Percentiles rank a stretch among this genome's conserved stretches.
Evolutionary conservation across 352 stramenopile species (phyloP).

Genomic region (Globisporangium takayamanum): DNA sequence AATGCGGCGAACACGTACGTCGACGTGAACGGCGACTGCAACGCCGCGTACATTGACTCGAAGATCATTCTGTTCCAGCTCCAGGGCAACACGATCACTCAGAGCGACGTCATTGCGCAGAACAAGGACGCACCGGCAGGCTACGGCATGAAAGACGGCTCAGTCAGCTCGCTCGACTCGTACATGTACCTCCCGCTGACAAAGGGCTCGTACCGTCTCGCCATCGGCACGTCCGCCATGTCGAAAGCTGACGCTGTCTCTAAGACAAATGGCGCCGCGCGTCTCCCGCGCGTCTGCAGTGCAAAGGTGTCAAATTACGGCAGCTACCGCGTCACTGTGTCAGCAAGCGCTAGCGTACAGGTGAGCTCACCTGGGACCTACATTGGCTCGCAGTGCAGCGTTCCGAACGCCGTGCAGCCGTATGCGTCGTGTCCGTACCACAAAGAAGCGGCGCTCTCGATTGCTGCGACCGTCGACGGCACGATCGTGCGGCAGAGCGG

Average conservation of each 20-base stretch:
- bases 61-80: constrained; percentile 50
- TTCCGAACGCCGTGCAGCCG: constrained; percentile 16
- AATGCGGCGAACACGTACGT: constrained; percentile 21
- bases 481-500: constrained; percentile 37
- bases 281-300: constrained; percentile 36
- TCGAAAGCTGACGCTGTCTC: constrained; percentile 30
- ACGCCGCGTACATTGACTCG: constrained; percentile 57
- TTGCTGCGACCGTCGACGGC: constrained; percentile 32
- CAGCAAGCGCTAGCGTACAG: constrained; percentile 23
- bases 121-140: constrained; percentile 46
- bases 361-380: constrained; percentile 34
- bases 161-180: constrained; percentile 42
- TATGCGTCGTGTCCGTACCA: constrained; percentile 55
- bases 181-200: constrained; percentile 37
- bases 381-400: constrained; percentile 56
- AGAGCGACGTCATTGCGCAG: constrained; percentile 18
- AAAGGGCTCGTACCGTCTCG: constrained; percentile 48
- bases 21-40: constrained; percentile 70
- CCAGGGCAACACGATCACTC: constrained; percentile 12
- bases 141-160: constrained; percentile 43
- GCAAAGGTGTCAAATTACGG: constrained; percentile 53
- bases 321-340: constrained; percentile 58
- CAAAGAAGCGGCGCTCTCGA: constrained; percentile 30
- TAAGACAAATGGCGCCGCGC: constrained; percentile 35
- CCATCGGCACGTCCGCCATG: constrained; percentile 46